Evolutionary conservation across 2,329 filamentous ascomycete species (phyloP).

Genomic region (Diatrype stigma): DNA sequence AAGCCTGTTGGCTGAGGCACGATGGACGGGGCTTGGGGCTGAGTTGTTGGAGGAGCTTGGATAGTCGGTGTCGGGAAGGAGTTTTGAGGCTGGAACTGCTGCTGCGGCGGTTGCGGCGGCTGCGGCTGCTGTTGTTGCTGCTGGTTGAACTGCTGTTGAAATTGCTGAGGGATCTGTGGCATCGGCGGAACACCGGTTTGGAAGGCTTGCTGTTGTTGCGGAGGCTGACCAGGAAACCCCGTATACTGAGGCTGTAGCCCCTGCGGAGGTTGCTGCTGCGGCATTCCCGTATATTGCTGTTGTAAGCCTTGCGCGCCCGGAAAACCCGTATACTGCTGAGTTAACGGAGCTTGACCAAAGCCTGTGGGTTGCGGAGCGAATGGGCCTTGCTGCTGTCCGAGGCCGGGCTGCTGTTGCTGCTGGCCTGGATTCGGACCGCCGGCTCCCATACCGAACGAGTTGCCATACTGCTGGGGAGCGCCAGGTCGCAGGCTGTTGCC

Average conservation of each 20-base stretch:
- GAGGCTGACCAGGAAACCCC: slow-evolving; percentile 36
- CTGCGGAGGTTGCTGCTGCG: slow-evolving; percentile 39
- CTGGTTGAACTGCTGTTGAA: slow-evolving; percentile 55
- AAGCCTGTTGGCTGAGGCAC: slow-evolving; percentile 65
- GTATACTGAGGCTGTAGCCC: slow-evolving; percentile 45
- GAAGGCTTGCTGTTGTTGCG: slow-evolving; percentile 59
- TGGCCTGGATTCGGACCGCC: slow-evolving; percentile 24
- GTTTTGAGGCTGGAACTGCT: slow-evolving; percentile 39
- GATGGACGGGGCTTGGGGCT: slow-evolving; percentile 54
- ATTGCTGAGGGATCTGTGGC: slow-evolving; percentile 57
- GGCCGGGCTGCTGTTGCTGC: slow-evolving; percentile 35
- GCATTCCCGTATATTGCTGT: slow-evolving; percentile 26
- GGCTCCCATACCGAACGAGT: slow-evolving; percentile 42
- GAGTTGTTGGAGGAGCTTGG: slow-evolving; percentile 40
- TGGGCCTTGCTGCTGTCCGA: slow-evolving; percentile 39
- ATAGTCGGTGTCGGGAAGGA: slow-evolving; percentile 47
- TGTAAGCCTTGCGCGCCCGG: slow-evolving; percentile 49
- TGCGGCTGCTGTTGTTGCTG: slow-evolving; percentile 46
- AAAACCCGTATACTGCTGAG: slow-evolving; percentile 59
- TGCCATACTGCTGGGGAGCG: slow-evolving; percentile 47
- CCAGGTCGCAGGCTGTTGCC: slow-evolving; percentile 68
- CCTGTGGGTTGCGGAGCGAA: slow-evolving; percentile 59
- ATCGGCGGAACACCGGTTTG: slow-evolving; percentile 56
- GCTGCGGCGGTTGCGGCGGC: slow-evolving; percentile 36
- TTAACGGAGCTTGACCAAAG: slow-evolving; percentile 51